Base-by-base conservation (phyloP, 2,329 filamentous ascomycete species). In the Ceratocystis diversiconidia region DNA sequence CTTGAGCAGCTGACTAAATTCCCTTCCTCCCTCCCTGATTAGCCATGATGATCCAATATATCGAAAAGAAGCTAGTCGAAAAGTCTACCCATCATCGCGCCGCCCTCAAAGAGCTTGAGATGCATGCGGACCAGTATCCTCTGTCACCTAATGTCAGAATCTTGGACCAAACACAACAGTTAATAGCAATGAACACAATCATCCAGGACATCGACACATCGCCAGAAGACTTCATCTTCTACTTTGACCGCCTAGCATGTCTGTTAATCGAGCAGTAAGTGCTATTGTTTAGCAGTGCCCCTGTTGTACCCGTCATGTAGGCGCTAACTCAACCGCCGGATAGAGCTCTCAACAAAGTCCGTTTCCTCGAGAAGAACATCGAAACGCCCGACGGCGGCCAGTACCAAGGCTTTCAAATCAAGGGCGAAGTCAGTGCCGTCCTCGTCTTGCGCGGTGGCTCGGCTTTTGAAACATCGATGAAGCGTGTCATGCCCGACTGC, bases 181-280 rank as follows among this genome's bases (percentile, higher is more conserved):
- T 96, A 65, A 81, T 80, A 66, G 92, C 86, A 60, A 96, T 99
- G 83, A 92, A 90, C 73, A 96, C 92, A 0, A 88, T 96, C 66
- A 83, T 99, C 50, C 87, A 95, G 72, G 83, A 94, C 70, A 87
- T 89, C 19, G 82, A 85, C 61, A 92, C 90, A 0, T 79, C 82
- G 5, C 82, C 89, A 52, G 92, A 96, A 73, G 92, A 97, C 71
- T 97, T 96, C 73, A 90, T 96, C 68, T 97, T 97, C 76, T 97
- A 97, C 76, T 96, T 97, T 74, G 91, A 99, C 75, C 84, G 94
- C 46, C 79, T 97, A 46, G 85, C 89, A 1, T 85, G 88, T n/a
- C 79, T 96, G 63, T 79, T 97, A 30, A 83, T 97, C 60, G 92
- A 97, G 74, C 79, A 85, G 83, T 86, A 75, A 68, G 81, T 65